Conservation (phyloP, 1,284 basidiomycete genomes). For the Coriolopsis trogii region DNA sequence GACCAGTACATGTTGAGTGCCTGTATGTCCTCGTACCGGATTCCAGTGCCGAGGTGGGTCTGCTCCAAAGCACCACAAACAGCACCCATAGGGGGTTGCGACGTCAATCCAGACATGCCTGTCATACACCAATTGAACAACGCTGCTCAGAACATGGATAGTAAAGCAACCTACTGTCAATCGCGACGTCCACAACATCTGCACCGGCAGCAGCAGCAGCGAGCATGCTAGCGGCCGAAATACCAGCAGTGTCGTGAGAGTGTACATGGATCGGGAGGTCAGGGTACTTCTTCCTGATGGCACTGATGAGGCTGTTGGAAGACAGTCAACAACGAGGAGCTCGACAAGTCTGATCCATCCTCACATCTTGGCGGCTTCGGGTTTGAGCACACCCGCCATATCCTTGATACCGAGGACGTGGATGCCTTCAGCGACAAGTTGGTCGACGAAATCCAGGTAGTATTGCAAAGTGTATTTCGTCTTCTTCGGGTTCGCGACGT, state of each 20-base stretch:
- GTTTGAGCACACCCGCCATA: slow-evolving; percentile 98
- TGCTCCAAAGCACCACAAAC: slow-evolving; percentile 95
- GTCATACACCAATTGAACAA: slow-evolving; percentile 8
- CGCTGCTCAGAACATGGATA: not conserved
- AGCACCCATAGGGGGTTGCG: slow-evolving; percentile 99
- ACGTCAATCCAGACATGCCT: slow-evolving; percentile 98
- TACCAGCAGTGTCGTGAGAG: slow-evolving; percentile 99
- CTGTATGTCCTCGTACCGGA: slow-evolving; percentile 97
- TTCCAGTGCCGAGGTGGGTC: slow-evolving; percentile 93
- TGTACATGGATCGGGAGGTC: slow-evolving; percentile 99
- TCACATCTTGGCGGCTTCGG: slow-evolving; percentile 87
- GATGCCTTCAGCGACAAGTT: slow-evolving; percentile 94
- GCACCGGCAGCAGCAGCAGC: slow-evolving; percentile 96
- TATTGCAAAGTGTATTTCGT: slow-evolving; percentile 98
- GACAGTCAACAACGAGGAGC: not conserved
- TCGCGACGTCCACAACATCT: slow-evolving; percentile 97
- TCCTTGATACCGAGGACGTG: slow-evolving; percentile 99
- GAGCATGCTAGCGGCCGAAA: slow-evolving; percentile 95
- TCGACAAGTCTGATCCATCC: slow-evolving; percentile 24
- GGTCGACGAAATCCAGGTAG: slow-evolving; percentile 95
- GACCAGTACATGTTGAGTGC: slow-evolving; percentile 98
- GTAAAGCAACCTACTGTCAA: slow-evolving; percentile 77
- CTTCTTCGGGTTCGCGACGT: slow-evolving; percentile 94
- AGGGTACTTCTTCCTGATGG: slow-evolving; percentile 95
- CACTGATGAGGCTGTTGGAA: slow-evolving; percentile 76